Evolutionary conservation across 2,329 filamentous ascomycete genomes (phyloP).

Genomic region (Coniochaeta ligniaria): DNA sequence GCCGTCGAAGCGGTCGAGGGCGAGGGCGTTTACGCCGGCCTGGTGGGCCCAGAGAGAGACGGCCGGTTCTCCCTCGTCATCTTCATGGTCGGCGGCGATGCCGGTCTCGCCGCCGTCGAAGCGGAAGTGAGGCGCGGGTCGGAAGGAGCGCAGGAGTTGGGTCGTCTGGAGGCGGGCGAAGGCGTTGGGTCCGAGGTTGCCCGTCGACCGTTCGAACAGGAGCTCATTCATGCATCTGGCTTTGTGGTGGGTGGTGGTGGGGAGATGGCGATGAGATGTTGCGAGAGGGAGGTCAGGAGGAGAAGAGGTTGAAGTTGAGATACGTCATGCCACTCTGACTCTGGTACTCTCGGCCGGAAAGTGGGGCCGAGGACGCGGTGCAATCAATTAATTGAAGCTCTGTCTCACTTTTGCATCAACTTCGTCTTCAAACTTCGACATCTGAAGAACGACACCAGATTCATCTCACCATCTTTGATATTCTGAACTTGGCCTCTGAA

Average conservation of each 20-base stretch:
- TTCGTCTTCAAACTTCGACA: neutral
- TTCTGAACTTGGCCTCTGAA: neutral
- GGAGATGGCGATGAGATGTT: too few species aligned
- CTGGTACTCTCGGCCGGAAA: neutral
- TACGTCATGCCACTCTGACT: too few species aligned
- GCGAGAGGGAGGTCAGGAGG: neutral
- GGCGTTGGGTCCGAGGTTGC: constrained; percentile 54
- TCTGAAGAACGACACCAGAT: neutral
- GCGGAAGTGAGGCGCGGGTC: constrained; percentile 56
- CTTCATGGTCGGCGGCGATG: constrained; percentile 13
- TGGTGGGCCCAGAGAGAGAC: constrained; percentile 58
- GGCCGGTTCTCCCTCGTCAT: constrained; percentile 17
- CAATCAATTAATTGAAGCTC: neutral
- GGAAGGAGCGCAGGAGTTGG: constrained; percentile 61
- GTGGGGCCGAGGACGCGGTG: neutral
- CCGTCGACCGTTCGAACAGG: constrained; percentile 68
- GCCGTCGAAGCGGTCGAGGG: constrained; percentile 76
- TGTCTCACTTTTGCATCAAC: neutral
- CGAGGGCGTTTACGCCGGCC: constrained; percentile 71
- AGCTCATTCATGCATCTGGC: constrained; percentile 58
- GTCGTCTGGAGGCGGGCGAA: constrained; percentile 61
- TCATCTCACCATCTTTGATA: neutral
- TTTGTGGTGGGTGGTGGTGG: neutral
- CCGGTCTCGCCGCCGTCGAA: constrained; percentile 57
- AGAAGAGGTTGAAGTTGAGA: neutral